A percentile compares a stretch with the other conserved stretches of the same genome.
Evolutionary conservation across 2,329 filamentous ascomycete species (phyloP).

Genomic region (Penicillium frequentans): DNA sequence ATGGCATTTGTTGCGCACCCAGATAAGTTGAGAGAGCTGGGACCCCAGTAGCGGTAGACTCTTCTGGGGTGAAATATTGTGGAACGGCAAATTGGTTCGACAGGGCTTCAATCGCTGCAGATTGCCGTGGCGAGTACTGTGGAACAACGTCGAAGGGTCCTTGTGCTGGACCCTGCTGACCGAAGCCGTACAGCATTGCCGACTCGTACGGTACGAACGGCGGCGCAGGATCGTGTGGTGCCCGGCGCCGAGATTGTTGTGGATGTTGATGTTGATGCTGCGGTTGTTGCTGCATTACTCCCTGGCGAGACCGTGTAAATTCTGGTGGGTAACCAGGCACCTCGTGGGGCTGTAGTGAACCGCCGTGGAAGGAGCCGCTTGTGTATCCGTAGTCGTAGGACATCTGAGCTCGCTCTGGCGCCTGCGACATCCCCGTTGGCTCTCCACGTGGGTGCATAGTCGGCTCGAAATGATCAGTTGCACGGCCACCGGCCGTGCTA

Average conservation of each 20-base stretch:
- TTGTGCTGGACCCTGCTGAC: constrained; percentile 60
- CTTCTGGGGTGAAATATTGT: constrained; percentile 71
- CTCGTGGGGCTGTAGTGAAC: constrained; percentile 50
- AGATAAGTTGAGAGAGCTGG: constrained; percentile 61
- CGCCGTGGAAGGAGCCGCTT: constrained; percentile 52
- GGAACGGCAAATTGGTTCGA: constrained; percentile 66
- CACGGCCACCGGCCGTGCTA: constrained; percentile 51
- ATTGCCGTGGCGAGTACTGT: constrained; percentile 74
- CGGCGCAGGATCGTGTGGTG: constrained; percentile 41
- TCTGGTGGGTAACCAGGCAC: constrained; percentile 65
- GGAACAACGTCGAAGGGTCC: constrained; percentile 71
- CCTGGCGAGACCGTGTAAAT: constrained; percentile 54
- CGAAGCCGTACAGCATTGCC: constrained; percentile 78
- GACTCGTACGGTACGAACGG: constrained; percentile 57
- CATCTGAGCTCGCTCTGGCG: constrained; percentile 36
- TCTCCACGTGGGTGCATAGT: constrained; percentile 37
- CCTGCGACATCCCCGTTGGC: constrained; percentile 35
- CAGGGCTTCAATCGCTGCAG: constrained; percentile 75
- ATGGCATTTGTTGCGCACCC: constrained; percentile 62
- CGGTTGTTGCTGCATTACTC: constrained; percentile 8
- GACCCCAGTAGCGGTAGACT: constrained; percentile 63
- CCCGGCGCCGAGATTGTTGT: constrained; percentile 8
- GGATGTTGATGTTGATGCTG: constrained; percentile 20
- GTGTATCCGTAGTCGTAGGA: constrained; percentile 54
- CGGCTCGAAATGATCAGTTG: constrained; percentile 44